Conservation (phyloP, 1,284 basidiomycete genomes). For the Lentinula novae-zelandiae region DNA sequence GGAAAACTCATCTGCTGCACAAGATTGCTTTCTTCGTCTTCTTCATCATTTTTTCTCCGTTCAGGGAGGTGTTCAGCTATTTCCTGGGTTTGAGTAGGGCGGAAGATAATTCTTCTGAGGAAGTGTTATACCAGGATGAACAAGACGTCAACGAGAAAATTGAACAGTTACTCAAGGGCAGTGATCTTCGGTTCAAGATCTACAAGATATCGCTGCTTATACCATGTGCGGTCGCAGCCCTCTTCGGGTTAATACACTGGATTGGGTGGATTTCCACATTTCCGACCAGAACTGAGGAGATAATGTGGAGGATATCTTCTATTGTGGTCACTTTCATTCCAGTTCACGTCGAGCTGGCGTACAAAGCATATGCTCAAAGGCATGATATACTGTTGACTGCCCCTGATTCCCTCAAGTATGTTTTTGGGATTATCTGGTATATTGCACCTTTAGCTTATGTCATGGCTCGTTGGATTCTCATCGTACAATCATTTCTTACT, state of each 20-base stretch:
- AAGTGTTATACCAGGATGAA: not conserved
- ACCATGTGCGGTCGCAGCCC: not conserved
- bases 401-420: not conserved
- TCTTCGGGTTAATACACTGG: not conserved
- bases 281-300: not conserved
- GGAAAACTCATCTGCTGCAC: not conserved
- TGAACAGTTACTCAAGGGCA: not conserved
- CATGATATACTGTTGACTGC: not conserved
- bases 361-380: not conserved
- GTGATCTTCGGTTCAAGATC: not conserved
- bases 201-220: not conserved
- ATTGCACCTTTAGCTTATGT: not conserved
- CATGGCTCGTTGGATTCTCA: not conserved
- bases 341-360: not conserved
- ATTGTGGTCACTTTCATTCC: not conserved
- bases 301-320: not conserved
- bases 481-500: conserved; percentile 9
- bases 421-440: not conserved
- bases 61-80: not conserved
- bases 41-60: not conserved
- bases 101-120: not conserved
- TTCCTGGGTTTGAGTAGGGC: not conserved
- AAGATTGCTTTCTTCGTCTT: not conserved
- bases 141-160: not conserved
- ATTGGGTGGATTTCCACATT: not conserved